These are phyloP conservation scores for Nannizziopsis arthrosporioides DNA, from an alignment of 2,329 filamentous ascomycete species.

Conservation along the genomic window DNA sequence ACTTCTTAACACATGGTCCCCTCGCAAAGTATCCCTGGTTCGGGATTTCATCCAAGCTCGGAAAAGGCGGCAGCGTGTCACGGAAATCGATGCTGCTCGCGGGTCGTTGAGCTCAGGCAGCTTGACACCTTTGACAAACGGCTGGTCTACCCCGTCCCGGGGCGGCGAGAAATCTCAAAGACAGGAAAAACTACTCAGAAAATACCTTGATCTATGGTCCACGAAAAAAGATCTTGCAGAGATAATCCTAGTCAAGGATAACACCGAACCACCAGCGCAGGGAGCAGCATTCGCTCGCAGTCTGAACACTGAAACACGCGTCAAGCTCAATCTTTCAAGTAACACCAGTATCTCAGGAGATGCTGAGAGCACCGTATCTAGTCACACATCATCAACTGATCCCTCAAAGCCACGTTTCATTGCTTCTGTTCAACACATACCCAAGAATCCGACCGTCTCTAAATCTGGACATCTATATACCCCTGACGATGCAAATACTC, in stretches of 20 bases:
- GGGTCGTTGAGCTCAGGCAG: constrained; percentile 33
- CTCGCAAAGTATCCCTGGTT: constrained; percentile 81
- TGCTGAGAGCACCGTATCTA: constrained; percentile 4
- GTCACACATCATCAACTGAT: constrained; percentile 4
- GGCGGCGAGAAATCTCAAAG: constrained; percentile 26
- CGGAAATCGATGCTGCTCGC: constrained; percentile 61
- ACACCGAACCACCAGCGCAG: constrained; percentile 34
- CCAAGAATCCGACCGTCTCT: constrained; percentile 68
- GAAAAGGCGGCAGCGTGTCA: constrained; percentile 60
- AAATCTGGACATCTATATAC: constrained; percentile 83
- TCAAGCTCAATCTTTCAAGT: constrained; percentile 17
- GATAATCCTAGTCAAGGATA: constrained; percentile 33
- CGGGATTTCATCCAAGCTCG: constrained; percentile 68
- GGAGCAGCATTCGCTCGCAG: constrained; percentile 24
- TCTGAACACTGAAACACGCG: background rate
- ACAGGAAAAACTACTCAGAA: constrained; percentile 29
- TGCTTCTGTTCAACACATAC: constrained; percentile 62
- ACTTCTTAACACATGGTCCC: constrained; percentile 69
- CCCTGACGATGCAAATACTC: constrained; percentile 65
- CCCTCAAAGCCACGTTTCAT: constrained; percentile 52
- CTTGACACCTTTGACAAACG: constrained; percentile 28
- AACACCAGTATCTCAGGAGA: constrained; percentile 20
- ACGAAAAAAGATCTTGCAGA: constrained; percentile 33
- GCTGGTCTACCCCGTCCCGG: constrained; percentile 24
- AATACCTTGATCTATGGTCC: constrained; percentile 34